phyloP scores from a whole-genome alignment of 2,329 filamentous ascomycete genomes.

The Trichoderma sp. region DNA sequence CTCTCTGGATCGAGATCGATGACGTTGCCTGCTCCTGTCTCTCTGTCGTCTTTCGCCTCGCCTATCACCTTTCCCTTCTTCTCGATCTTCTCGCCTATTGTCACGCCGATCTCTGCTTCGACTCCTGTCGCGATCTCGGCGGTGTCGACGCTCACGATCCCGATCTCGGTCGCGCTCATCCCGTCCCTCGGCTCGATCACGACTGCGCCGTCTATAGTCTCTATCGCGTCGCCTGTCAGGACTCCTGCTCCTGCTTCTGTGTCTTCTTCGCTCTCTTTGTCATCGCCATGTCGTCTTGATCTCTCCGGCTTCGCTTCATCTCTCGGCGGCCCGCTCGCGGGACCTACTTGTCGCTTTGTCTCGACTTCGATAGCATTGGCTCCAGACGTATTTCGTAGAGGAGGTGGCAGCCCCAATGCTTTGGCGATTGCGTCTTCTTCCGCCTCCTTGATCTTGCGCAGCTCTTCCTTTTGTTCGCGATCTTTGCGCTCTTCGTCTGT shows the following conservation, averaged over 20 bases:
- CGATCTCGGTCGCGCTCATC: conserved; percentile 11
- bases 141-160: conserved; percentile 18
- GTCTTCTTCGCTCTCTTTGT: conserved; percentile 37
- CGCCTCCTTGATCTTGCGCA: conserved; percentile 80
- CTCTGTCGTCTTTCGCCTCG: neutral
- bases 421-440: conserved; percentile 88
- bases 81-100: neutral
- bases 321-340: conserved; percentile 29
- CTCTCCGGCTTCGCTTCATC: conserved; percentile 32
- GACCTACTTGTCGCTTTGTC: conserved; percentile 38
- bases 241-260: conserved; percentile 36
- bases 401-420: conserved; percentile 77
- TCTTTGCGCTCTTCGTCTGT: conserved; percentile 60
- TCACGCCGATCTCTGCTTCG: conserved; percentile 20
- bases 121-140: conserved; percentile 19
- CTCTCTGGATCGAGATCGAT: conserved; percentile 28
- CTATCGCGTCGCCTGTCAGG: conserved; percentile 31
- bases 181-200: conserved; percentile 21
- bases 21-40: conserved; percentile 24
- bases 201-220: conserved; percentile 23
- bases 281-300: conserved; percentile 36
- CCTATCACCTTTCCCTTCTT: neutral
- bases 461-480: conserved; percentile 71
- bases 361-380: conserved; percentile 70
- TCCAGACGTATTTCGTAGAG: conserved; percentile 58